A percentile compares a stretch with the other conserved stretches of the same genome.
Evolutionary conservation across 768 basidiomycete species (phyloP).

Genomic region (Auricularia sp.): DNA sequence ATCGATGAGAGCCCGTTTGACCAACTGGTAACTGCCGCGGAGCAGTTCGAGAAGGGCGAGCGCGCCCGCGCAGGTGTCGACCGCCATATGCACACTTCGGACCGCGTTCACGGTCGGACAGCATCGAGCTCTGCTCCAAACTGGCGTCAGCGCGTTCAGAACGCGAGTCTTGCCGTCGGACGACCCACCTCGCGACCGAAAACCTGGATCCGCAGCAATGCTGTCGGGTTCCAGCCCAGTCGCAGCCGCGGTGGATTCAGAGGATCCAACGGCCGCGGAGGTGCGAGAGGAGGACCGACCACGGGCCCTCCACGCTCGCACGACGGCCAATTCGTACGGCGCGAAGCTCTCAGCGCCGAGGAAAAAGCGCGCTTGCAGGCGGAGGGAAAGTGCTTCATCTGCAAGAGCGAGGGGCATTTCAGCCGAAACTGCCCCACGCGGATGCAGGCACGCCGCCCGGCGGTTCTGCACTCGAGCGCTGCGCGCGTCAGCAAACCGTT

Average conservation of each 20-base stretch:
- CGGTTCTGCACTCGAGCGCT: neutral
- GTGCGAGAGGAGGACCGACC: neutral
- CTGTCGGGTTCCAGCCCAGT: no score
- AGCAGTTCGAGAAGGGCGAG: conserved; percentile 24
- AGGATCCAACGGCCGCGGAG: neutral
- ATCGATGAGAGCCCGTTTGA: conserved; percentile 18
- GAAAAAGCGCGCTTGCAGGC: neutral
- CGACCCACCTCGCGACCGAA: neutral
- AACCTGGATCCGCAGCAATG: no score
- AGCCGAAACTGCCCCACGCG: conserved; percentile 21
- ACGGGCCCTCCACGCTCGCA: neutral
- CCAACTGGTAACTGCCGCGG: conserved; percentile 19
- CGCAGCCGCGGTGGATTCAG: no score
- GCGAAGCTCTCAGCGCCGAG: neutral
- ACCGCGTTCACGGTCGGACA: neutral
- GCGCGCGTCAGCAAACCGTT: neutral
- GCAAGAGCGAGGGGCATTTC: conserved; percentile 20
- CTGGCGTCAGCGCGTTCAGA: neutral
- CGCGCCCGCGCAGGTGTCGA: neutral
- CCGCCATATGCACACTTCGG: neutral
- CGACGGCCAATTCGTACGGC: no score
- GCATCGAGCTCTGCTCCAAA: no score
- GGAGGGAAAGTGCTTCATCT: conserved; percentile 22
- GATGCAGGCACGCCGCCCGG: conserved; percentile 7
- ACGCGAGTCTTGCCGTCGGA: neutral